A percentile compares a stretch with the other conserved stretches of the same genome.
Evolutionary conservation across 2,329 filamentous ascomycete species (phyloP).

Genomic region (Dothistroma pini): DNA sequence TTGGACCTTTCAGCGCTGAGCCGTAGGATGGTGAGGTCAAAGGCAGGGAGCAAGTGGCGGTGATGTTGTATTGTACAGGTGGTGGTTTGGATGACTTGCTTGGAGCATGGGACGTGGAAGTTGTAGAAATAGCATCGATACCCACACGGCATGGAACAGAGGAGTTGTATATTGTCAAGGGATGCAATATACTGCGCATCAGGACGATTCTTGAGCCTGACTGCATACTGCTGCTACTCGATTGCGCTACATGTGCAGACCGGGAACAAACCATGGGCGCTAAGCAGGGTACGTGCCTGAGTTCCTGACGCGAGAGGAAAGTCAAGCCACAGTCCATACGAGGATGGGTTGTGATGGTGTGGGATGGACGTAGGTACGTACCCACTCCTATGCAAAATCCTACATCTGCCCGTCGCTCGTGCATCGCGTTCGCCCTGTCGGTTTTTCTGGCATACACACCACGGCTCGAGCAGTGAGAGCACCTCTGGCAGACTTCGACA

Average conservation of each 20-base stretch:
- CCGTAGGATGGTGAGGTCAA: slow-evolving; percentile 16
- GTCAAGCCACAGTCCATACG: neutral
- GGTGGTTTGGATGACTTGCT: neutral
- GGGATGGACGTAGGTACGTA: too few species aligned
- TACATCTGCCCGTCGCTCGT: too few species aligned
- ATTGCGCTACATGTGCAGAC: neutral
- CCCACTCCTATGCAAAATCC: too few species aligned
- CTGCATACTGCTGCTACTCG: neutral
- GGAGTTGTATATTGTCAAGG: neutral
- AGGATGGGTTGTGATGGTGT: neutral
- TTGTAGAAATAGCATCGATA: slow-evolving; percentile 9
- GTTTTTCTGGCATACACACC: too few species aligned
- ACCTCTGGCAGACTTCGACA: too few species aligned
- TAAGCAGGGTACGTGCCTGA: neutral
- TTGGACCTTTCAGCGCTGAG: slow-evolving; percentile 34
- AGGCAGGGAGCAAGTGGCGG: neutral
- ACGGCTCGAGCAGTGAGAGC: too few species aligned
- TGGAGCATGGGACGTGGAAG: neutral
- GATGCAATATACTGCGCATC: neutral
- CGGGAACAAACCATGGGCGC: neutral
- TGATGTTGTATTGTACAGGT: neutral
- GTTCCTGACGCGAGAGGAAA: neutral
- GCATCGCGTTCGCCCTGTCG: too few species aligned
- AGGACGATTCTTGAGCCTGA: neutral
- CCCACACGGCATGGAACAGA: neutral